Percentiles rank a stretch among this genome's conserved stretches.
phyloP scores from a whole-genome alignment of 2,329 filamentous ascomycete species.

The Stagonosporopsis cucurbitacearum region DNA sequence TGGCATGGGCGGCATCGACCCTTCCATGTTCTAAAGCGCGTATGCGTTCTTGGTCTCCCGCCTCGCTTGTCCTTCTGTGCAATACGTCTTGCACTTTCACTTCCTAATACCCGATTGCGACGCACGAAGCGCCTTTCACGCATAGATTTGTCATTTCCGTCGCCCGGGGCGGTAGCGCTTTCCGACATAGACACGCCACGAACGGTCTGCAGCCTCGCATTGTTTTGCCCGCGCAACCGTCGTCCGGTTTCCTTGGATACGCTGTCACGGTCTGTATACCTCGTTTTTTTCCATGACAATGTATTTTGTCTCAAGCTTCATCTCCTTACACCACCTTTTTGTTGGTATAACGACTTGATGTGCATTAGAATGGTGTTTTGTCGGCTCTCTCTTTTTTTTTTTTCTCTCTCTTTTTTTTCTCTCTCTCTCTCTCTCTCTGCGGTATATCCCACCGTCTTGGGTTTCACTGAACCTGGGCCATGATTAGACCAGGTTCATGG shows the following conservation, averaged over 20 bases:
- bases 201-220: slow-evolving; percentile 7
- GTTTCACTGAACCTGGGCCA: slow-evolving; percentile 17
- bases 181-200: slow-evolving; percentile 5
- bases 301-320: slow-evolving; percentile 36
- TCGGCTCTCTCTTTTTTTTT: slow-evolving; percentile 22
- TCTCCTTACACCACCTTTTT: slow-evolving; percentile 32
- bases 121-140: slow-evolving; percentile 31
- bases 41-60: not conserved
- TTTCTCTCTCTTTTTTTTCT: slow-evolving; percentile 22
- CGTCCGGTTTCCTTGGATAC: slow-evolving; percentile 20
- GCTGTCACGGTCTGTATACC: slow-evolving; percentile 22
- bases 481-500: slow-evolving; percentile 31
- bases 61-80: slow-evolving; percentile 10
- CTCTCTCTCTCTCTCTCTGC: slow-evolving; percentile 24
- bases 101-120: slow-evolving; percentile 35
- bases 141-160: slow-evolving; percentile 25
- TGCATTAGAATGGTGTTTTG: slow-evolving; percentile 44
- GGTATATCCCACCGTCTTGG: slow-evolving; percentile 31
- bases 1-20: slow-evolving; percentile 63
- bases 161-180: slow-evolving; percentile 10
- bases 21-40: slow-evolving; percentile 54
- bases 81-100: slow-evolving; percentile 19
- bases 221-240: slow-evolving; percentile 7
- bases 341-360: slow-evolving; percentile 43
- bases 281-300: slow-evolving; percentile 30